A percentile compares a stretch with the other conserved stretches of the same genome.
These are phyloP conservation scores for Platismatia glauca DNA, from an alignment of 495 filamentous ascomycete species.

Conservation along the genomic window DNA sequence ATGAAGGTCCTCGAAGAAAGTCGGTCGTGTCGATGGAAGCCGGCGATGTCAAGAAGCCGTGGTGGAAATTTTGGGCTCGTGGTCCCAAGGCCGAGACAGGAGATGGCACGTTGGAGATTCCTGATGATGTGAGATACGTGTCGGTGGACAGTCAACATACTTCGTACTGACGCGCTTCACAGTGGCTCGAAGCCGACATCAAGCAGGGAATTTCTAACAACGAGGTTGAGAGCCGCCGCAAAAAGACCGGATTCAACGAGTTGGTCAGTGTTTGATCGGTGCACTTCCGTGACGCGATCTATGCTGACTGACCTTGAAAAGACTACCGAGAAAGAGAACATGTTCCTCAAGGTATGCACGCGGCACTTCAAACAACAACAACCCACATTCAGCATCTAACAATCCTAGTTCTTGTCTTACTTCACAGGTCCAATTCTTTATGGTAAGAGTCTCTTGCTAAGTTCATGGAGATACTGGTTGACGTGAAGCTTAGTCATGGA, in stretches of 20 bases:
- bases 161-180: not conserved
- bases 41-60: slow-evolving; percentile 45
- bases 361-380: not conserved
- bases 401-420: slow-evolving; percentile 62
- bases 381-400: slow-evolving; percentile 6
- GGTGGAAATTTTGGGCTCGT: slow-evolving; percentile 47
- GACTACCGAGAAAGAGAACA: slow-evolving; percentile 64
- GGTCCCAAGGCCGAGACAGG: slow-evolving; percentile 28
- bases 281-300: not conserved
- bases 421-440: slow-evolving; percentile 80
- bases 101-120: slow-evolving; percentile 44
- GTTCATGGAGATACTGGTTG: slow-evolving; percentile 17
- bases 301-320: slow-evolving; percentile 11
- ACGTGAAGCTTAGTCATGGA: slow-evolving; percentile 59
- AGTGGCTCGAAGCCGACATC: slow-evolving; percentile 64
- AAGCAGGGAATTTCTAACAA: slow-evolving; percentile 46
- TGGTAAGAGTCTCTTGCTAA: slow-evolving; percentile 41
- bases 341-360: slow-evolving; percentile 39
- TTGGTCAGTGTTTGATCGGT: slow-evolving; percentile 28
- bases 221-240: slow-evolving; percentile 58
- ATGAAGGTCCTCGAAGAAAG: slow-evolving; percentile 43
- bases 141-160: not conserved
- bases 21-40: slow-evolving; percentile 43
- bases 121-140: slow-evolving; percentile 41
- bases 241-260: slow-evolving; percentile 65